Evolutionary conservation across 75 land plant genomes (phyloP).

Genomic region (Cunninghamia lanceolata): DNA sequence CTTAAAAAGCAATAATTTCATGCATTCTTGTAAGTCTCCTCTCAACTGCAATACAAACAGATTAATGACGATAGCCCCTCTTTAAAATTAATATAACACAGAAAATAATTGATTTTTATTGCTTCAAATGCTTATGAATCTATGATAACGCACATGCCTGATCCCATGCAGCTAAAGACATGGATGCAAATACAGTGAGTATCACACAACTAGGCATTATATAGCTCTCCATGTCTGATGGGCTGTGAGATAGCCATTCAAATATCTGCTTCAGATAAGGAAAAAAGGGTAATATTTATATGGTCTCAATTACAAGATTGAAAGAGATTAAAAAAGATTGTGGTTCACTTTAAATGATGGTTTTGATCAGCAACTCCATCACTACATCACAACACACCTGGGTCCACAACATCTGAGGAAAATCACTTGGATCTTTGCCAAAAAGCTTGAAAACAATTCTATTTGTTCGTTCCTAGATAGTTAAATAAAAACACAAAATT

Average conservation of each 20-base stretch:
- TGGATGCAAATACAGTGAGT: too few species aligned
- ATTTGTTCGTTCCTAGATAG: conserved; percentile 59
- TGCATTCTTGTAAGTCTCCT: too few species aligned
- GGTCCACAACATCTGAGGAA: conserved; percentile 38
- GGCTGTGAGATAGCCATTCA: conserved; percentile 34
- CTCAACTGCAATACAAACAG: too few species aligned
- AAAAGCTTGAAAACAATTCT: conserved; percentile 71
- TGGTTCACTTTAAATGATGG: too few species aligned
- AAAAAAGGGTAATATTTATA: too few species aligned
- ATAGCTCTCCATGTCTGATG: conserved; percentile 46
- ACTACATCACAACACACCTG: conserved; percentile 41
- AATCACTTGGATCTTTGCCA: conserved; percentile 54
- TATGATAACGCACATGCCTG: conserved; percentile 19
- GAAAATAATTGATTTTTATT: too few species aligned
- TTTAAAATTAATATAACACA: too few species aligned
- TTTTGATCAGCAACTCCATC: too few species aligned
- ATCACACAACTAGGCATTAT: too few species aligned
- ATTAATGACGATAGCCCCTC: too few species aligned
- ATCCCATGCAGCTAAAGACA: conserved; percentile 27
- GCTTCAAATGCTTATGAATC: conserved; percentile 25
- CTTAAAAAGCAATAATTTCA: conserved; percentile 13
- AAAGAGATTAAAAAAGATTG: too few species aligned
- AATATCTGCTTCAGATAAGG: conserved; percentile 17
- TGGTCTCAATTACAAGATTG: too few species aligned
- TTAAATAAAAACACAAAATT: neutral